phyloP scores from a whole-genome alignment of 441 rosid species.

The Erysimum cheiri region DNA sequence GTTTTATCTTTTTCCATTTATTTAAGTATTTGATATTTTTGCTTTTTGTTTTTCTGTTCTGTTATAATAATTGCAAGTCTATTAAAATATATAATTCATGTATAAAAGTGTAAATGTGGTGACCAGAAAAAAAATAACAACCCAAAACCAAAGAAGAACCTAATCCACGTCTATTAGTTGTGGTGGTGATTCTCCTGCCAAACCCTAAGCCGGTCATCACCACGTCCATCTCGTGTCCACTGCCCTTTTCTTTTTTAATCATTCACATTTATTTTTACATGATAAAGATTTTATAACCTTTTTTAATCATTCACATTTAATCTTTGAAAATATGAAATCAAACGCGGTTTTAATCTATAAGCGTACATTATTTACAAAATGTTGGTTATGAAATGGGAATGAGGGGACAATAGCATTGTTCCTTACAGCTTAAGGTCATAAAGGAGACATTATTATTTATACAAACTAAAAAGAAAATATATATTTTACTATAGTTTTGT shows the following conservation, averaged over 20 bases:
- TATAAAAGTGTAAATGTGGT: conserved; percentile 41
- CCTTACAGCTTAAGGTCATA: conserved; percentile 4
- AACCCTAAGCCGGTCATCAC: conserved; percentile 49
- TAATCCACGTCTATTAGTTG: conserved; percentile 66
- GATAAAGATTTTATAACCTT: background rate
- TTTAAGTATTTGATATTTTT: conserved; percentile 8
- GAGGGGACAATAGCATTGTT: background rate
- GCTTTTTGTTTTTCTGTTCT: background rate
- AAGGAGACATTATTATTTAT: background rate
- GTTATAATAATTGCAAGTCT: conserved; percentile 11
- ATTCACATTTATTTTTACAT: conserved; percentile 17
- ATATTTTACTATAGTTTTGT: background rate
- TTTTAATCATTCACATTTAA: too few relatives aligned
- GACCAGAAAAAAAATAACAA: conserved; percentile 39
- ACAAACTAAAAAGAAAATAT: background rate
- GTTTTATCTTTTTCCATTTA: conserved; percentile 24
- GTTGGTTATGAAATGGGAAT: conserved; percentile 10
- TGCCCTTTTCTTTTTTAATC: conserved; percentile 33
- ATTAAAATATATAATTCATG: conserved; percentile 5
- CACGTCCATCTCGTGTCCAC: conserved; percentile 46
- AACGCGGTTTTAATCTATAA: background rate
- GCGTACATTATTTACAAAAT: conserved; percentile 1
- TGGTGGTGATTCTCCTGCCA: conserved; percentile 61
- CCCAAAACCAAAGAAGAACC: conserved; percentile 52
- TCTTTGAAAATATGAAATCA: background rate